Base-by-base conservation (phyloP, 2,329 filamentous ascomycete species). In the Endoconidiophora laricicola region DNA sequence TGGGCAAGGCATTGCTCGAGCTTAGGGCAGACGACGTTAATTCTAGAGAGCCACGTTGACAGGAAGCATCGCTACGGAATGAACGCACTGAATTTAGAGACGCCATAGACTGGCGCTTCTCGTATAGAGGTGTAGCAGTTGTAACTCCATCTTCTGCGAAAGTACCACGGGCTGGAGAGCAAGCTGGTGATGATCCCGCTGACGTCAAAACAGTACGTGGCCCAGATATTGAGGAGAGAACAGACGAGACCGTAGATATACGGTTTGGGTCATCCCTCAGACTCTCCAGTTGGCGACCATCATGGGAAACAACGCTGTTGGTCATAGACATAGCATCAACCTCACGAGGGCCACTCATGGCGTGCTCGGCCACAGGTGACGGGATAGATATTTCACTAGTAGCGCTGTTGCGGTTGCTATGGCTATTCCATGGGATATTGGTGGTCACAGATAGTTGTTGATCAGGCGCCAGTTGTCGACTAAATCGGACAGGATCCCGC, bases 151-250 rank as follows among this genome's bases (percentile, higher is more conserved):
- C 37, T 6, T 58, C 57, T 6, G 52, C 42, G 50, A 76, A 77
- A 49, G 65, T 74, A 36, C 73, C 71, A 10, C 69, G 65, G 1
- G 68, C 69, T 0, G 78, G 77, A 1, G 77, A 80, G 50, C 66
- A 69, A 14, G 73, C 66, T 2, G 74, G 73, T 0, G 77, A 79
- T 0, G 76, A 78, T 26, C 66, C 69, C 16, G 71, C 68, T 0
- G 77, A 79, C 2, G 76, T 79, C 6, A 78, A 58, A 23, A 76
- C 63, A 2, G 78, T 81, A 52, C 73, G 68, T 58, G 79, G 75
- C 5, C 73, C 73, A 2, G 50, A 52, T 10, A 44, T 47, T 1
- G 50, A 78, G 2, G 78, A 81, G 36, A 78, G 12, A 3, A 51
- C 37, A 4, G 74, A 78, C 2, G 78, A 81, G 38, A 78, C 66